These are phyloP conservation scores for Phycomyces nitens DNA, from an alignment of 192 early-diverging fungal species.

Conservation along the genomic window DNA sequence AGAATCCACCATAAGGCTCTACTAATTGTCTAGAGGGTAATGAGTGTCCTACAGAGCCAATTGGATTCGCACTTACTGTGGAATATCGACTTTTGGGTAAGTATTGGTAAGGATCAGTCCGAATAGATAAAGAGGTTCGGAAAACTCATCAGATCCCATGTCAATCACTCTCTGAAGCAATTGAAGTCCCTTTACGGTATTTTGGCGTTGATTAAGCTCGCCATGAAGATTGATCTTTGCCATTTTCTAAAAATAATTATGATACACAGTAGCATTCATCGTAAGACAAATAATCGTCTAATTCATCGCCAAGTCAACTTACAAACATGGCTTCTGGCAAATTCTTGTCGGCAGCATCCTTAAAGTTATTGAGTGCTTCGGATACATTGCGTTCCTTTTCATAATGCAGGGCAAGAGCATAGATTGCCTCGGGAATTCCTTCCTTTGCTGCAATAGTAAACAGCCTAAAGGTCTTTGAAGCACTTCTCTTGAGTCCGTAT, in stretches of 20 bases:
- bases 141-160: constrained; percentile 49
- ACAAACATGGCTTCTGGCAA: constrained; percentile 64
- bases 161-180: constrained; percentile 74
- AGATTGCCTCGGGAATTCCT: constrained; percentile 61
- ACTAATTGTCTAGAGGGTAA: constrained; percentile 18
- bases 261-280: background rate
- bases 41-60: constrained; percentile 20
- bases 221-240: constrained; percentile 77
- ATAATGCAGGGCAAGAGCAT: constrained; percentile 57
- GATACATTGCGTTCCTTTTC: constrained; percentile 58
- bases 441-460: constrained; percentile 63
- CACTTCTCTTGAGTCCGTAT: constrained; percentile 51
- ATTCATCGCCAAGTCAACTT: constrained; percentile 17
- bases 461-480: constrained; percentile 60
- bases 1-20: constrained; percentile 52
- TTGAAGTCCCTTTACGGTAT: constrained; percentile 74
- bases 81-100: constrained; percentile 59
- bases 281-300: background rate
- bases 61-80: constrained; percentile 52
- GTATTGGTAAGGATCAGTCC: constrained; percentile 73
- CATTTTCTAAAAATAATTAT: constrained; percentile 54
- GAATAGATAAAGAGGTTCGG: constrained; percentile 73
- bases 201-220: constrained; percentile 60
- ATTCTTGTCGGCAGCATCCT: constrained; percentile 67
- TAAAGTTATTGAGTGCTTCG: constrained; percentile 16